Evolutionary conservation across 2,329 filamentous ascomycete genomes (phyloP), one percentile per base, ranked within the genome.

Genomic region (Dactylellina parvicollis): DNA sequence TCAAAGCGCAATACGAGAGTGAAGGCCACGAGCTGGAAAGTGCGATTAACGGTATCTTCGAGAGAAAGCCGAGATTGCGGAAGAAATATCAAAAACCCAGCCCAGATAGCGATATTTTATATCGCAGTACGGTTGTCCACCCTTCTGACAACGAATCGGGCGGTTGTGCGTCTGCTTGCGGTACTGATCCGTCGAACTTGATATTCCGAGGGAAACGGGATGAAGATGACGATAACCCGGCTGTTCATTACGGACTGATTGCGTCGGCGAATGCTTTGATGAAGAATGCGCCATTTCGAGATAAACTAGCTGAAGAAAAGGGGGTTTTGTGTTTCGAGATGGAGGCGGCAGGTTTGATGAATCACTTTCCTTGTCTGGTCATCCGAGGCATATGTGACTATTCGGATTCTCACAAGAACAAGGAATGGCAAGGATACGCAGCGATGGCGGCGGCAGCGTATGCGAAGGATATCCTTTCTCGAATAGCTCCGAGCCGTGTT

Each of bases 101-200:
- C n/a, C 24, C 40, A 36, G 73, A 34, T 10, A 78, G 62, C 30
- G 80, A 81, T 54, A 75, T 44, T 40, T 67, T 81, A 7, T 81
- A 79, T 72, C 26, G 66, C 49, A 28, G 74, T 32, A 36, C 32
- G n/a, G 34, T 77, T 49, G 30, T 20, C 16, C 52, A 52, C 42
- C 16, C 30, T 55, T 38, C 26, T n/a, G 4, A 4, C 34, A n/a
- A 20, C 3, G 36, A 47, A 16, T 8, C 16, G 14, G 20, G 8
- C 32, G 14, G 10, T 8, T 49, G 44, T 18, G 16, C 4, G 7
- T 2, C 16, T 18, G 5, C 22, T 1, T 61, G 56, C 24, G 56
- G 42, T 3, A 16, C 34, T n/a, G 20, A 61, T 26, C 64, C 50
- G 55, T 61, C 55, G 46, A 73, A 73, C n/a, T 42, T 77, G 34